phyloP scores from a whole-genome alignment of 108 stramenopile genomes.

The Cyclotella atomus region DNA sequence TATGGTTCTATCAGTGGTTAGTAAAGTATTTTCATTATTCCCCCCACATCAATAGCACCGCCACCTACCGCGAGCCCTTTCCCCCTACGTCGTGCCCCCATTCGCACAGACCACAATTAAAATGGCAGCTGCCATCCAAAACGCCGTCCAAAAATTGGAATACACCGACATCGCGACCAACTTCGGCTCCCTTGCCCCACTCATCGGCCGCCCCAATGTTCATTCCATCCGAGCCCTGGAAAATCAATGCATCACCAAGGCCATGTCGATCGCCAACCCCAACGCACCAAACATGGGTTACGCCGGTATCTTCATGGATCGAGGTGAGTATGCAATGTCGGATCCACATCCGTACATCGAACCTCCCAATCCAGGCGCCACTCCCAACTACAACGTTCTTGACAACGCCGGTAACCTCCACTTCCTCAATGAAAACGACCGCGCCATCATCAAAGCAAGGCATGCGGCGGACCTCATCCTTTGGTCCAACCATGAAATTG shows the following conservation, averaged over 20 bases:
- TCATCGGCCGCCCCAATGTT: no score
- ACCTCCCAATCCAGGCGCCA: background rate
- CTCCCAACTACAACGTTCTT: background rate
- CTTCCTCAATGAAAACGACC: background rate
- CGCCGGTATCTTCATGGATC: background rate
- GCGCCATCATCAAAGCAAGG: background rate
- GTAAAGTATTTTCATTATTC: no score
- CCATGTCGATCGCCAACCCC: background rate
- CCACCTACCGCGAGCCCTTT: no score
- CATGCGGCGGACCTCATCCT: background rate
- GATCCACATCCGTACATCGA: background rate
- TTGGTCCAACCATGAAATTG: background rate
- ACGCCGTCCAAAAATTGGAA: no score
- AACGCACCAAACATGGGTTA: background rate
- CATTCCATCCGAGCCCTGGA: no score
- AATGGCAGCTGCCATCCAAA: no score
- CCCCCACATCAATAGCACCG: no score
- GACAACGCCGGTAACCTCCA: background rate
- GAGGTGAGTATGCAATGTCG: background rate
- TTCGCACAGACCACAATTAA: no score
- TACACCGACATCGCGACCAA: no score
- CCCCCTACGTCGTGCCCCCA: no score
- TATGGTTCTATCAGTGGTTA: no score
- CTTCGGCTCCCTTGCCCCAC: no score
- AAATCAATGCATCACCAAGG: constrained; percentile 8